These are phyloP conservation scores for Phoma sp. DNA, from an alignment of 2,329 filamentous ascomycete genomes.

Conservation along the genomic window DNA sequence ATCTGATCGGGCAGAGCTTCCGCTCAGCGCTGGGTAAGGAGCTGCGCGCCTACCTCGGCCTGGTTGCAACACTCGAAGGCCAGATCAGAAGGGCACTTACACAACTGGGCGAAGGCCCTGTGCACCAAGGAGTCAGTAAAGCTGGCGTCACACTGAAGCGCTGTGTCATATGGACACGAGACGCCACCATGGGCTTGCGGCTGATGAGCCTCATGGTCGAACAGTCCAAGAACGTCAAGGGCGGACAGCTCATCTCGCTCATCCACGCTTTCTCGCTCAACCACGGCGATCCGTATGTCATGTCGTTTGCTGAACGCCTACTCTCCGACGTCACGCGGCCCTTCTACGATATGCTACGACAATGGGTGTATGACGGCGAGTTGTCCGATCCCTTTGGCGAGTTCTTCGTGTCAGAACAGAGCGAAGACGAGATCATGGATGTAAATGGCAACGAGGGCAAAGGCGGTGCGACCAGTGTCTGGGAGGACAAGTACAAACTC, in stretches of 20 bases:
- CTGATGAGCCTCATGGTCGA: conserved; percentile 95
- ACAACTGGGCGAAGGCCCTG: conserved; percentile 71
- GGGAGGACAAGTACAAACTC: conserved; percentile 96
- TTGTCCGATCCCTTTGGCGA: conserved; percentile 94
- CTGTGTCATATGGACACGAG: conserved; percentile 95
- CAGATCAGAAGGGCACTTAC: conserved; percentile 86
- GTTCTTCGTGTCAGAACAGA: conserved; percentile 91
- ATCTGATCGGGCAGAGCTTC: conserved; percentile 89
- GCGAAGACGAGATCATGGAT: conserved; percentile 56
- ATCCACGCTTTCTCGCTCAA: conserved; percentile 94
- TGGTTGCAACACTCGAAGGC: conserved; percentile 90
- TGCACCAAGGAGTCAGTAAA: conserved; percentile 76
- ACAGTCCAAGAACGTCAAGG: conserved; percentile 80
- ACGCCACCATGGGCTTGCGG: conserved; percentile 92
- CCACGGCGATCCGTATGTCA: conserved; percentile 93
- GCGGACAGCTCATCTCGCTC: conserved; percentile 89
- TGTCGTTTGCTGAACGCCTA: conserved; percentile 88
- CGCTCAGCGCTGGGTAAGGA: conserved; percentile 85
- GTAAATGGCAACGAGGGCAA: conserved; percentile 49
- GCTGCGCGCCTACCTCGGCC: conserved; percentile 83
- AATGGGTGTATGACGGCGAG: conserved; percentile 99
- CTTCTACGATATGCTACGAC: conserved; percentile 94
- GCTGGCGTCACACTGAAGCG: conserved; percentile 92
- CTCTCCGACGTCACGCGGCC: conserved; percentile 86
- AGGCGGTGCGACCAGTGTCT: conserved; percentile 81